phyloP scores from a whole-genome alignment of 2,329 filamentous ascomycete species.

The Camillea tinctor region DNA sequence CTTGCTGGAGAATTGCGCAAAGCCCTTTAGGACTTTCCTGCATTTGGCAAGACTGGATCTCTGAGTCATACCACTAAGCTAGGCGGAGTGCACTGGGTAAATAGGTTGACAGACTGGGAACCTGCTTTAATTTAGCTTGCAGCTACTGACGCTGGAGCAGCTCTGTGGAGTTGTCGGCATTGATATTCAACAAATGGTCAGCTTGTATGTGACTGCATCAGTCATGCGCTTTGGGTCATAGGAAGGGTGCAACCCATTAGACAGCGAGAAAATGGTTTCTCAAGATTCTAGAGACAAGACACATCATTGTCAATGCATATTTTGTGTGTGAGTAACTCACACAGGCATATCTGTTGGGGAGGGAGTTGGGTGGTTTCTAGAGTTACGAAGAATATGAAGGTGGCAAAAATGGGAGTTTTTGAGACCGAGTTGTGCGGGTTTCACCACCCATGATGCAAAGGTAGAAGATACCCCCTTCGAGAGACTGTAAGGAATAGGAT shows the following conservation, averaged over 20 bases:
- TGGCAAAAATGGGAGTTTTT: slow-evolving; percentile 5
- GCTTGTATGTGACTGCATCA: background rate
- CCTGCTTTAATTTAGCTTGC: background rate
- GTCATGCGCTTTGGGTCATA: background rate
- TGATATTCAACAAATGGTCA: slow-evolving; percentile 1
- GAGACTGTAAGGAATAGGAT: background rate
- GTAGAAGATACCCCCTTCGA: slow-evolving; percentile 11
- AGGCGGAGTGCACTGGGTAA: background rate
- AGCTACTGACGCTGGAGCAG: background rate
- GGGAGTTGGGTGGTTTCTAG: background rate
- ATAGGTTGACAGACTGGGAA: background rate
- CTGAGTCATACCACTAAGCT: background rate
- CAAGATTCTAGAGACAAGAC: background rate
- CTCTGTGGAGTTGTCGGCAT: background rate
- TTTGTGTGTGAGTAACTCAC: background rate
- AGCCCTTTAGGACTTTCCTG: background rate
- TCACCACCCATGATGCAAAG: slow-evolving; percentile 2
- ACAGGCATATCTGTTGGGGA: background rate
- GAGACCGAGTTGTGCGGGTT: slow-evolving; percentile 1
- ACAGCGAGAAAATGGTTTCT: background rate
- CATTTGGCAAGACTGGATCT: background rate
- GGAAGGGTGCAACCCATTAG: background rate
- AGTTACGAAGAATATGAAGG: slow-evolving; percentile 12
- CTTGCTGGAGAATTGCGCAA: background rate
- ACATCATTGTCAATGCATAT: background rate